phyloP scores from a whole-genome alignment of 2,329 filamentous ascomycete species.

The Canariomyces notabilis region DNA sequence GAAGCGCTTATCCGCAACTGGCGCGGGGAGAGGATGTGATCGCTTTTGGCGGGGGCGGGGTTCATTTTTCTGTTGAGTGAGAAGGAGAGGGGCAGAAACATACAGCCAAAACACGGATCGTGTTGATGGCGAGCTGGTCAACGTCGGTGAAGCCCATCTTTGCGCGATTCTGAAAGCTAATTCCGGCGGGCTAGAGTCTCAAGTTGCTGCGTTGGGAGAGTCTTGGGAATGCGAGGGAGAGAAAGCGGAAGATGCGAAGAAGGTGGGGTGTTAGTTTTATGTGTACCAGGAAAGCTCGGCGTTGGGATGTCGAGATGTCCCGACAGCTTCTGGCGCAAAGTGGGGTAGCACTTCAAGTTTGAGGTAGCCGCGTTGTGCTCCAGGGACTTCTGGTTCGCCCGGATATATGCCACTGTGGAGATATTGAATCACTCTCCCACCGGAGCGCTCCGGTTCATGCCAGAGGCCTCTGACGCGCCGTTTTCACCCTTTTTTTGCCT shows the following conservation, averaged over 20 bases:
- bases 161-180: constrained; percentile 31
- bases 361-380: constrained; percentile 12
- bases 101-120: constrained; percentile 94
- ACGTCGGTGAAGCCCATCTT: constrained; percentile 84
- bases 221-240: constrained; percentile 17
- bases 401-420: constrained; percentile 24
- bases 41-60: constrained; percentile 24
- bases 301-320: constrained; percentile 19
- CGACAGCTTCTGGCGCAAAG: constrained; percentile 13
- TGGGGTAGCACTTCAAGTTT: constrained; percentile 17
- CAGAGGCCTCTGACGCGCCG: constrained; percentile 5
- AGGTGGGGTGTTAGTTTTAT: constrained; percentile 27
- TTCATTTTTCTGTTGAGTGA: constrained; percentile 26
- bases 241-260: constrained; percentile 17
- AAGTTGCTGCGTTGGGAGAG: constrained; percentile 5
- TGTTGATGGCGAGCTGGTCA: constrained; percentile 93
- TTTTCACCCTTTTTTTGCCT: constrained; percentile 9
- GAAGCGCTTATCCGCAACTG: not conserved
- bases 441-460: constrained; percentile 12
- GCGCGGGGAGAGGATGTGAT: constrained; percentile 15
- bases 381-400: constrained; percentile 24
- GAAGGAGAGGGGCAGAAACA: constrained; percentile 39
- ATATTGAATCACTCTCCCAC: constrained; percentile 11
- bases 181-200: constrained; percentile 8
- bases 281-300: constrained; percentile 11